phyloP scores from a whole-genome alignment of 2,329 filamentous ascomycete genomes.

The Verticillium tricorpus region DNA sequence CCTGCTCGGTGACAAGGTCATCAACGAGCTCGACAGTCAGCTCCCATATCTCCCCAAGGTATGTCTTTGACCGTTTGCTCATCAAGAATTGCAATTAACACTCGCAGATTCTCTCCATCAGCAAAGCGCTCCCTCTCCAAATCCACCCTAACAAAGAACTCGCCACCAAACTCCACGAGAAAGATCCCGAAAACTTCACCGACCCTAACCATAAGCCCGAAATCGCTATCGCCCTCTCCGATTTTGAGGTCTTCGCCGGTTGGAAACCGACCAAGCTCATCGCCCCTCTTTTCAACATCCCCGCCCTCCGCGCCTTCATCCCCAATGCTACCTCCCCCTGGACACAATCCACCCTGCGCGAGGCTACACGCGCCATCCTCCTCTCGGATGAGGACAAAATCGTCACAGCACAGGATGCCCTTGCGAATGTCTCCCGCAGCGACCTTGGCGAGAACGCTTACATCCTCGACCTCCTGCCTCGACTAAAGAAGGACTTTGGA shows the following conservation, averaged over 20 bases:
- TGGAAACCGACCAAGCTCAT: slow-evolving; percentile 65
- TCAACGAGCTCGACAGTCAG: slow-evolving; percentile 56
- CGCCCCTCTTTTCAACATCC: slow-evolving; percentile 50
- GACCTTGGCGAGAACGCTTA: slow-evolving; percentile 48
- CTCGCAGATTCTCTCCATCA: slow-evolving; percentile 62
- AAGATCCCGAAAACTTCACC: slow-evolving; percentile 61
- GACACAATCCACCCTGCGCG: slow-evolving; percentile 53
- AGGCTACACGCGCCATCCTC: slow-evolving; percentile 51
- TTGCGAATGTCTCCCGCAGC: slow-evolving; percentile 42
- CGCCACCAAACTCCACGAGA: slow-evolving; percentile 56
- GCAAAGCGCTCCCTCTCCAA: slow-evolving; percentile 70
- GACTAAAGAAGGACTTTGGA: slow-evolving; percentile 61
- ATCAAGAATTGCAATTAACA: slow-evolving; percentile 3
- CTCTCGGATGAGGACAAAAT: slow-evolving; percentile 48
- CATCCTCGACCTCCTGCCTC: slow-evolving; percentile 59
- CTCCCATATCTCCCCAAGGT: slow-evolving; percentile 71
- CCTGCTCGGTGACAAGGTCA: slow-evolving; percentile 58
- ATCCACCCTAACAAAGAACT: slow-evolving; percentile 69
- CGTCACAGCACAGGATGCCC: slow-evolving; percentile 43
- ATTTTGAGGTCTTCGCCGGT: slow-evolving; percentile 73
- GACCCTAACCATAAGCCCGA: slow-evolving; percentile 78
- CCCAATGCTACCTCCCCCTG: slow-evolving; percentile 40
- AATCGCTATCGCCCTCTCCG: slow-evolving; percentile 66
- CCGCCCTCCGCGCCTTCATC: slow-evolving; percentile 49
- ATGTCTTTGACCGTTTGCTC: neutral